Evolutionary conservation across 345 rosid species (phyloP).

Genomic region (Rhodamnia argentea): DNA sequence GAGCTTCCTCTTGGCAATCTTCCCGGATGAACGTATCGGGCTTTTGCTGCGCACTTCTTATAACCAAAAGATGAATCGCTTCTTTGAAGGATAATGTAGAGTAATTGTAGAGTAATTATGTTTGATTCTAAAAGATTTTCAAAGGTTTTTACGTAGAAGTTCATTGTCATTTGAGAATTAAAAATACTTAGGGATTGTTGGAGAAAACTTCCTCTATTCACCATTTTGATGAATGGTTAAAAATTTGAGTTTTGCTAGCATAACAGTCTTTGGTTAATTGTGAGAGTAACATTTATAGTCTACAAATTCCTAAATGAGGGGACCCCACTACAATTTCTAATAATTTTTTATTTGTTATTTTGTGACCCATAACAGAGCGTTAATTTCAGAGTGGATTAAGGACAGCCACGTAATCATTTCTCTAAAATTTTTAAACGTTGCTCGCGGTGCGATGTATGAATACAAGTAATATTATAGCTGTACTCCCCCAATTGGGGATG

Average conservation of each 20-base stretch:
- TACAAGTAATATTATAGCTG: accelerated
- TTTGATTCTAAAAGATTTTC: background rate
- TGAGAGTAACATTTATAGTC: no score
- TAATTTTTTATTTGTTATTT: no score
- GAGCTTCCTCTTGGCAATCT: no score
- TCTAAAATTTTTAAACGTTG: background rate
- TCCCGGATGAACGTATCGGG: no score
- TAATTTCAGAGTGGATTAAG: no score
- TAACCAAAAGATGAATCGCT: background rate
- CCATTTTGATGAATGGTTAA: background rate
- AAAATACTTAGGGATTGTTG: accelerated
- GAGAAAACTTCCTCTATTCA: background rate
- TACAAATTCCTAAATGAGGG: no score
- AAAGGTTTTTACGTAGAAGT: background rate
- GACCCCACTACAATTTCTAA: no score
- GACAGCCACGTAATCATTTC: no score
- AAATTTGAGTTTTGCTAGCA: background rate
- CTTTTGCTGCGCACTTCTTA: no score
- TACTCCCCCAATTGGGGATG: background rate
- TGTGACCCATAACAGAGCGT: no score
- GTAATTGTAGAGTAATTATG: background rate
- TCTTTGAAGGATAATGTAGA: background rate
- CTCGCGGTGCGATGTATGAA: background rate
- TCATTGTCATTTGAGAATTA: background rate
- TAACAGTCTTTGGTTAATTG: no score